Percentiles rank a stretch among this genome's conserved stretches.
Conservation (phyloP, 1,139 yeast species). For the Suhomyces guaymorum region DNA sequence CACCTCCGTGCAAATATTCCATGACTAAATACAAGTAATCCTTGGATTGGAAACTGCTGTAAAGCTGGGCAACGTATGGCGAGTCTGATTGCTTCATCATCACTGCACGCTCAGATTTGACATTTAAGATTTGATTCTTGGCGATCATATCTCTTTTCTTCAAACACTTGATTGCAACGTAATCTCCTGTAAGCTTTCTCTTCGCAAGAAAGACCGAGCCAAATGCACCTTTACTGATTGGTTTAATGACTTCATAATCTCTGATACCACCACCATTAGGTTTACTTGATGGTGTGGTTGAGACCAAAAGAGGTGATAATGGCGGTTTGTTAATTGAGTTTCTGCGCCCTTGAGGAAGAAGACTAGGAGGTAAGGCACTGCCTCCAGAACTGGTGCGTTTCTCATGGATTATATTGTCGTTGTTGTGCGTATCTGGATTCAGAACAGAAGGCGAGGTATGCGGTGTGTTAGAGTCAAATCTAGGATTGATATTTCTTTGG, state of each 20-base stretch:
- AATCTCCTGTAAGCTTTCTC: conserved; percentile 85
- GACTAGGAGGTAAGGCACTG: conserved; percentile 10
- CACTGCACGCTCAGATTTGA: conserved; percentile 91
- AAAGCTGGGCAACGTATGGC: conserved; percentile 89
- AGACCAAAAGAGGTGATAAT: conserved; percentile 75
- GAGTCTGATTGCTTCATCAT: conserved; percentile 97
- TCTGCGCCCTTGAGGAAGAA: conserved; percentile 7
- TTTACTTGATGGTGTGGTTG: conserved; percentile 52
- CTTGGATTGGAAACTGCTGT: conserved; percentile 84
- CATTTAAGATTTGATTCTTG: conserved; percentile 92
- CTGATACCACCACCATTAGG: conserved; percentile 60
- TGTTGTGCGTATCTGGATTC: conserved; percentile 14
- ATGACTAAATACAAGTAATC: conserved; percentile 89
- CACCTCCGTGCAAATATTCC: conserved; percentile 98
- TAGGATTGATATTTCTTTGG: conserved; percentile 46
- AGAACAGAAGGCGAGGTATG: conserved; percentile 42
- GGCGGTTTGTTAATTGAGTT: conserved; percentile 53
- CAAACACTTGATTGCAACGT: conserved; percentile 92
- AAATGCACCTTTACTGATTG: conserved; percentile 96
- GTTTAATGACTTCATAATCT: conserved; percentile 89
- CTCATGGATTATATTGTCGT: conserved; percentile 16
- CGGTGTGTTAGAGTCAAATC: conserved; percentile 38
- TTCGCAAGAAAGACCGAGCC: conserved; percentile 91
- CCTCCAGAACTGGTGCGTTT: conserved; percentile 21
- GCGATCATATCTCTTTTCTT: conserved; percentile 96